A percentile compares a stretch with the other conserved stretches of the same genome.
Conservation (phyloP, 345 rosid genomes). For the Kernera saxatilis region DNA sequence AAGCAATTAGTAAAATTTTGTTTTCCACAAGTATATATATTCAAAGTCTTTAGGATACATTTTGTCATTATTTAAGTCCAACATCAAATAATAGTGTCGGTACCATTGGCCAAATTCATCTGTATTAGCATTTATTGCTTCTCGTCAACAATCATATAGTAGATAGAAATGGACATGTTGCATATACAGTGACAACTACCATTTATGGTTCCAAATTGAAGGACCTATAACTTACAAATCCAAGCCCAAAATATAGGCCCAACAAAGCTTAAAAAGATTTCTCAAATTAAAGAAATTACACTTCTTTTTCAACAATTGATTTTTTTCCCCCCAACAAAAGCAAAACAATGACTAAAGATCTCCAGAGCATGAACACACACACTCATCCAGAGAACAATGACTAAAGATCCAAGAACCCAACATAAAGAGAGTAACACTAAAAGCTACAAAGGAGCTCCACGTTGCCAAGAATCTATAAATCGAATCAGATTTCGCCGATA, state of each 20-base stretch:
- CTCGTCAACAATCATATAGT: neutral
- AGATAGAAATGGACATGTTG: conserved; percentile 5
- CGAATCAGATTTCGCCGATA: neutral
- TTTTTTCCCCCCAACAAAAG: neutral
- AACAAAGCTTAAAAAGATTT: neutral
- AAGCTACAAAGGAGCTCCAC: neutral
- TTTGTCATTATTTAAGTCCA: neutral
- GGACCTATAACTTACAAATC: neutral
- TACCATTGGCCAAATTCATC: conserved; percentile 1
- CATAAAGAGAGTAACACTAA: neutral
- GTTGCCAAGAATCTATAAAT: neutral
- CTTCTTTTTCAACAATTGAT: neutral
- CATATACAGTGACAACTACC: neutral
- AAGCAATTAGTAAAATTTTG: neutral
- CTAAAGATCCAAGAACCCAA: neutral
- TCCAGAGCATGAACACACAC: neutral
- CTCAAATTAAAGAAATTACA: neutral
- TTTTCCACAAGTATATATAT: neutral
- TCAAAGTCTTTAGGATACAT: neutral
- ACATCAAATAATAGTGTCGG: conserved; percentile 1
- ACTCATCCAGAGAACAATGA: neutral
- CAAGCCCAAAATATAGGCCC: conserved; percentile 23
- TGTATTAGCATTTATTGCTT: conserved; percentile 22
- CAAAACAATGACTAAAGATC: conserved; percentile 5
- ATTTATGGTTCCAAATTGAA: neutral